Percentiles rank a stretch among this genome's conserved stretches.
These are phyloP conservation scores for Neolentinus lepideus DNA, from an alignment of 1,284 basidiomycete genomes.

Conservation along the genomic window DNA sequence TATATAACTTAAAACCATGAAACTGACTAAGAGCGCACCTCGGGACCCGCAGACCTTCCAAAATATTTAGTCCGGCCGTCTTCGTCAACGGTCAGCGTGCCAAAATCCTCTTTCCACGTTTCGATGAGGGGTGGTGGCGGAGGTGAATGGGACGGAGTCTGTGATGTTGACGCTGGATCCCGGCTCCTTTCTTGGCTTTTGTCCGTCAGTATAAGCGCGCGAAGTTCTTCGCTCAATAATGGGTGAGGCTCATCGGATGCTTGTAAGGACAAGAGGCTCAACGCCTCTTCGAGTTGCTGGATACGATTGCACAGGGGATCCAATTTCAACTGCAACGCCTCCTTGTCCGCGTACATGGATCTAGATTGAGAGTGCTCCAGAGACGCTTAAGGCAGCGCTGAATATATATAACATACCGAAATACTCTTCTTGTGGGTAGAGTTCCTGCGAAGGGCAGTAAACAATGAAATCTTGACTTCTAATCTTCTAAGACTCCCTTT, in stretches of 20 bases:
- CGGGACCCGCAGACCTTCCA: constrained; percentile 1
- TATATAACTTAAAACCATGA: not conserved
- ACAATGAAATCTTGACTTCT: not conserved
- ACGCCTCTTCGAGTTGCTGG: constrained; percentile 56
- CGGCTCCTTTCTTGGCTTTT: constrained; percentile 13
- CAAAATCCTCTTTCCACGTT: constrained; percentile 8
- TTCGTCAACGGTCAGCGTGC: not conserved
- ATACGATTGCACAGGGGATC: constrained; percentile 50
- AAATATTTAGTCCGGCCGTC: not conserved
- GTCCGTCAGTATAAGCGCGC: constrained; percentile 27
- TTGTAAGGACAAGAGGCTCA: constrained; percentile 40
- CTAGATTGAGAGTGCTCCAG: constrained; percentile 19
- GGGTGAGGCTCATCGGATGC: constrained; percentile 52
- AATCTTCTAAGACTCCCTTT: not conserved
- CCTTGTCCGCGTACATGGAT: constrained; percentile 53
- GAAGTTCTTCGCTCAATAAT: constrained; percentile 44
- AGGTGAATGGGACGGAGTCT: not conserved
- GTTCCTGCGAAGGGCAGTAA: constrained; percentile 32
- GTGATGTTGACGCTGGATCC: constrained; percentile 6
- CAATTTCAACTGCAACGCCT: constrained; percentile 56
- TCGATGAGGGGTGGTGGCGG: constrained; percentile 5
- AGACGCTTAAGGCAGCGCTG: not conserved
- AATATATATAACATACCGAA: constrained; percentile 29
- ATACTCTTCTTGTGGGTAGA: constrained; percentile 59
- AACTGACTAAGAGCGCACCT: not conserved